Conservation (phyloP, 2,329 filamentous ascomycete genomes). For the Colletotrichum simmondsii region DNA sequence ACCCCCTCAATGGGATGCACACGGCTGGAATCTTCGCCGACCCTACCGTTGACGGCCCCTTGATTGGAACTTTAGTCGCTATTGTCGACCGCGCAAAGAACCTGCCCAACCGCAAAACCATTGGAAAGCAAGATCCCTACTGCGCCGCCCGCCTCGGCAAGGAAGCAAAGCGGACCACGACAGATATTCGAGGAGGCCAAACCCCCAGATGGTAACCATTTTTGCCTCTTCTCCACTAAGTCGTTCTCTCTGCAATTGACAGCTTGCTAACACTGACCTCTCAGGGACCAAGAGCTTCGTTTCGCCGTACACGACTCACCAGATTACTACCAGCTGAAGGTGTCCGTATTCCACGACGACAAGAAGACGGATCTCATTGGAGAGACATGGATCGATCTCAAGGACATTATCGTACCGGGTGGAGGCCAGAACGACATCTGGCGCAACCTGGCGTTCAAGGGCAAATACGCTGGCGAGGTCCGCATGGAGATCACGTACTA, state of each 20-base stretch:
- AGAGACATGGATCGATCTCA: conserved; percentile 89
- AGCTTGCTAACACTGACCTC: conserved; percentile 2
- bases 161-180: conserved; percentile 96
- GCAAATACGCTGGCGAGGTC: conserved; percentile 96
- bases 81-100: conserved; percentile 97
- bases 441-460: conserved; percentile 87
- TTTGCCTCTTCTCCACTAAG: background rate
- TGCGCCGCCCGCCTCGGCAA: conserved; percentile 94
- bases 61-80: conserved; percentile 91
- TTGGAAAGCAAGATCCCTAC: conserved; percentile 98
- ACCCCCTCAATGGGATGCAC: conserved; percentile 74
- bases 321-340: conserved; percentile 95
- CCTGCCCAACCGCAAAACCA: conserved; percentile 93
- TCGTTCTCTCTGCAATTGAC: background rate
- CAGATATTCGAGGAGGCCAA: conserved; percentile 93
- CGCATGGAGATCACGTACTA: conserved; percentile 97
- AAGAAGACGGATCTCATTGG: conserved; percentile 98
- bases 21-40: conserved; percentile 95
- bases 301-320: conserved; percentile 96
- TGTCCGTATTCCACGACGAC: conserved; percentile 98
- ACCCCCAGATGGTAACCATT: conserved; percentile 85
- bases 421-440: conserved; percentile 95
- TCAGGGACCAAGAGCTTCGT: conserved; percentile 95
- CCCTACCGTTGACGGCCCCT: conserved; percentile 90
- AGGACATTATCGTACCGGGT: conserved; percentile 82